Conservation (phyloP, 352 stramenopile genomes). For the Phytophthora citrophthora region DNA sequence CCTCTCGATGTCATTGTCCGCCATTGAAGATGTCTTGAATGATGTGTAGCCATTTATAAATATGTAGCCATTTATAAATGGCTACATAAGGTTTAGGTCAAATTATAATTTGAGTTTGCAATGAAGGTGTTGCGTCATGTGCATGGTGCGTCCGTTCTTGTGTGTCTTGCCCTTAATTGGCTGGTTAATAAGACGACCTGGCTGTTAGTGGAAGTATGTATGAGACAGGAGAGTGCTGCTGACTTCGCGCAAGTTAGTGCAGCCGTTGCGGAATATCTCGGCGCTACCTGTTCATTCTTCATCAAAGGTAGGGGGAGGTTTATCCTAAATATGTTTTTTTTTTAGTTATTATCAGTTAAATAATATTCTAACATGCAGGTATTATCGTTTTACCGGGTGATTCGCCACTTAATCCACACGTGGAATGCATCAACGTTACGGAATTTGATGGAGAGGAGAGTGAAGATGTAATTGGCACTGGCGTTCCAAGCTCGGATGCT, state of each 20-base stretch:
- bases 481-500: conserved; percentile 40
- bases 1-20: too few relatives aligned
- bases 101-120: background rate
- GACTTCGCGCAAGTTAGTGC: conserved; percentile 41
- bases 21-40: too few relatives aligned
- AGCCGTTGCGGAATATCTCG: conserved; percentile 32
- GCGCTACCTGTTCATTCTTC: conserved; percentile 33
- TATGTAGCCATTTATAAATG: conserved; percentile 28
- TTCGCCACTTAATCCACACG: conserved; percentile 36
- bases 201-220: conserved; percentile 57
- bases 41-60: conserved; percentile 23
- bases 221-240: conserved; percentile 58
- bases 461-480: background rate
- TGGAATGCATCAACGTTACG: conserved; percentile 48
- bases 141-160: conserved; percentile 21
- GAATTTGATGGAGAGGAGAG: conserved; percentile 39
- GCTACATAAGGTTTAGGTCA: conserved; percentile 12
- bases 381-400: conserved; percentile 27
- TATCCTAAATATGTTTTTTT: background rate
- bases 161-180: background rate
- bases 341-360: background rate
- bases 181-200: background rate
- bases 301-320: conserved; percentile 24
- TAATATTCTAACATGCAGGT: conserved; percentile 29
- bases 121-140: conserved; percentile 28